Evolutionary conservation across 768 basidiomycete species (phyloP), one percentile per base, ranked within the genome.

Genomic region (Gymnopilus dilepis): DNA sequence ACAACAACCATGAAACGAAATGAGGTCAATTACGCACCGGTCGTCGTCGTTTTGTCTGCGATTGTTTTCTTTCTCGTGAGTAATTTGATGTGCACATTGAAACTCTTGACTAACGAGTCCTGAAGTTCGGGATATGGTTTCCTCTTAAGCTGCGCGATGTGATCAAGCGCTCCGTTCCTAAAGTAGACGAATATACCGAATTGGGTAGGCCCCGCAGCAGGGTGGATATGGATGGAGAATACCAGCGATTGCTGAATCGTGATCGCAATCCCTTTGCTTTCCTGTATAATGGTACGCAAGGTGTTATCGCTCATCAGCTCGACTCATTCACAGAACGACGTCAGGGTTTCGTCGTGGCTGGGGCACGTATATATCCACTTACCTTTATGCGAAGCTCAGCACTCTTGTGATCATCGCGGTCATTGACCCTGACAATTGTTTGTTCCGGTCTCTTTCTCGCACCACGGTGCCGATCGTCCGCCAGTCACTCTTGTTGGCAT

Each of bases 1-100:
- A 91, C 88, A 3, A 92, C 91, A 0, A 92, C 90, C 0, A 89
- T 92, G 88, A 81, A 82, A 57, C 78, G 80, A 38, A 85, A 89
- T 61, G 79, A 87, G 69, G 74, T 91, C 61, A 93, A 92, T 69
- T 88, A 81, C 64, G 90, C 90, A 0, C 87, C 86, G 24, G 66
- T 84, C 3, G 71, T 91, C 19, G 73, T 93, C 4, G 79, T 86
- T n/a, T 67, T 89, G 24, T 83, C 90, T 0, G 65, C 78, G 0
- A 45, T 87, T 11, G 82, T 84, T 3, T 75, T 91, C 37, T 59
- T 73, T 12, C 71, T 80, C 60, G 88, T 91, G 62, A 70, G 87
- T 73, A 24, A 41, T 9, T n/a, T 12, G 26, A 34, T 58, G 28
- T 24, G 26, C 47, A 22, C 9, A 8, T 24, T 56, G 22, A 34